Evolutionary conservation across 2,329 filamentous ascomycete genomes (phyloP), one percentile per base, ranked within the genome.

Genomic region (Clonostachys rosea): DNA sequence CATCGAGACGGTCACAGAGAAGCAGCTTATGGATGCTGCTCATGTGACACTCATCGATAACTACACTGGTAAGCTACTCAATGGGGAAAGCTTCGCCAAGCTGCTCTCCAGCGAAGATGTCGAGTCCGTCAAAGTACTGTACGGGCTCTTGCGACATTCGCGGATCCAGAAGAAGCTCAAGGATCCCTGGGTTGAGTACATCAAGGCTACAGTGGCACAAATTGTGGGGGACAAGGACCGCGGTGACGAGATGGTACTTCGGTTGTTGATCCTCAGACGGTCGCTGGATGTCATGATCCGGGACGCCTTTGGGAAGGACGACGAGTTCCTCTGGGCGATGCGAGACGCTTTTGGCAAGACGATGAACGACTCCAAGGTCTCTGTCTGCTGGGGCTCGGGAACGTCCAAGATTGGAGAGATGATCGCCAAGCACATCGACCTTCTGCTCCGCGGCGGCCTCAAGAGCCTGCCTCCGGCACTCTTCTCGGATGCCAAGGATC

Each of bases 361-460:
- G 57, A 96, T 99, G 76, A 99, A 99, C 64, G 89, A 94, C 64
- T 86, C 86, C 60, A 87, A 85, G 59, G 83, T 81, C 2, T 77
- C 81, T 8, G 74, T 83, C 5, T 84, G 82, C 5, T 92, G 87
- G 80, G 82, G 83, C 45, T 89, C 88, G 0, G 86, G 91, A 47
- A 95, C 91, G 47, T 90, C 91, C 16, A 97, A 95, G 73, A 90
- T 95, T 13, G 94, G 92, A 44, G 94, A 99, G 71, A 96, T 97
- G 91, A 95, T 96, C 56, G 95, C 94, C 33, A 97, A 96, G 67
- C 91, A 97, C 58, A 87, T 99, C 51, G 94, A 99, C 66, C 78
- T 87, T 70, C 75, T 99, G 17, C 78, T 99, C 34, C 84, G 91
- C 47, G 90, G 90, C 44, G 95, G 94, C 2, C 76, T 92, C 42